Base-by-base conservation (phyloP, 257 asterid species). In the Fraxinus excelsior region DNA sequence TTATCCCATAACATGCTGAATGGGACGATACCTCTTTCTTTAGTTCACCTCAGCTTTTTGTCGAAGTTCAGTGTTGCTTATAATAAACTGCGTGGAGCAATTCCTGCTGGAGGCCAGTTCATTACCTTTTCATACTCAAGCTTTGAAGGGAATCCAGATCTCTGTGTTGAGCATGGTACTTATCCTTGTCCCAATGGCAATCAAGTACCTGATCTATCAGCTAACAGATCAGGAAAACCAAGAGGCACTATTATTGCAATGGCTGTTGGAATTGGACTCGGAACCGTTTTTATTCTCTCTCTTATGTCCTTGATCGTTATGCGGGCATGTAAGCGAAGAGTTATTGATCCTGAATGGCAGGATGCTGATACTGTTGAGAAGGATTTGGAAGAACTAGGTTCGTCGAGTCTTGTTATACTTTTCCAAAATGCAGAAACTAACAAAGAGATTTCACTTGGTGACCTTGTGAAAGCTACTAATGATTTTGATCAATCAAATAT, bases 401-500 rank as follows among this genome's bases (percentile, higher is more conserved):
- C 96, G 1, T 89, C 95, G 0, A 87, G 85, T 78, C 81, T 84
- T 14, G 96, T 91, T 42, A 76, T 88, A 72, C 85, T 91, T 62
- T 91, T 90, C 77, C 87, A 84, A 74, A 88, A 88, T 83, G 83
- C 79, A 83, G 94, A 85, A 66, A 78, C 40, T 26, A 70, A 60
- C 42, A 78, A 74, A 66, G 87, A 72, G 68, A 90, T 89, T 58
- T 82, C 80, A 58, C 91, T 88, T 14, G 88, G 90, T 37, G 97
- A 92, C 70, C 94, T 91, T 74, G 44, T 92, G 86, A 78, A 80
- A 34, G 90, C 92, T 3, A 90, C 94, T 4, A 58, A 87, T 84
- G 82, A 83, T 65, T 91, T 91, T 37, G 96, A 90, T 79, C 97
- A 91, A 49, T 83, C 97, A 49, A 87, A 91, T 68, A 92, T 92